Percentiles rank a stretch among this genome's conserved stretches.
These are phyloP conservation scores for Bacidia rubella DNA, from an alignment of 495 filamentous ascomycete species.

Conservation along the genomic window DNA sequence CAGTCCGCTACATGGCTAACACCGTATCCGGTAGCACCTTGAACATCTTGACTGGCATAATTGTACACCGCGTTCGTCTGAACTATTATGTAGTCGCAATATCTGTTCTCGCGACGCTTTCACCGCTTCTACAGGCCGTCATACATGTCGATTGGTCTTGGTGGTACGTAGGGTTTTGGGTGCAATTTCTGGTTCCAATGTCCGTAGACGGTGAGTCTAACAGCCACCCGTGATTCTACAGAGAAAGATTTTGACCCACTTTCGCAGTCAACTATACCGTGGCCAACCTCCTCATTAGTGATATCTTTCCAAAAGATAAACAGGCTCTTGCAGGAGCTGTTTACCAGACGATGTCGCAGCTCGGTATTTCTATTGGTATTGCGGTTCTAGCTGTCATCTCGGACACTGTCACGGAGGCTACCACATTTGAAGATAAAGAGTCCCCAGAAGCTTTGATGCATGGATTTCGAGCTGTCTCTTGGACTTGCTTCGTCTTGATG, in stretches of 20 bases:
- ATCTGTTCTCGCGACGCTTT: conserved; percentile 29
- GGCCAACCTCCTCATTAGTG: conserved; percentile 42
- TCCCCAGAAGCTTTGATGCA: not conserved
- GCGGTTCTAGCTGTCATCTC: conserved; percentile 33
- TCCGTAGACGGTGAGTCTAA: conserved; percentile 4
- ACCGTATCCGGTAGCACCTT: conserved; percentile 38
- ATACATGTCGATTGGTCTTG: conserved; percentile 35
- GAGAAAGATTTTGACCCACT: no score
- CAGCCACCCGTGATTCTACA: no score
- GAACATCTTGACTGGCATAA: conserved; percentile 40
- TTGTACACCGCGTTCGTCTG: conserved; percentile 41
- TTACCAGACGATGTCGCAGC: conserved; percentile 43
- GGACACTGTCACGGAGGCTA: not conserved
- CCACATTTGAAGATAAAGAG: not conserved
- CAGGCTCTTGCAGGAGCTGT: conserved; percentile 45
- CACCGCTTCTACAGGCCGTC: conserved; percentile 42
- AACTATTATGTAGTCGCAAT: conserved; percentile 33
- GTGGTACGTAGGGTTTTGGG: conserved; percentile 43
- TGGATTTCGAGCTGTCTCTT: not conserved
- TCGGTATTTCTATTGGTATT: conserved; percentile 41
- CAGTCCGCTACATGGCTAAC: conserved; percentile 42
- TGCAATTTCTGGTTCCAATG: conserved; percentile 9
- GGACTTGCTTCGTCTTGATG: not conserved
- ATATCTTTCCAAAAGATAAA: conserved; percentile 33
- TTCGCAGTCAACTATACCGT: conserved; percentile 45